These are phyloP conservation scores for Ustilago sp. DNA, from an alignment of 1,284 basidiomycete species.

Conservation along the genomic window DNA sequence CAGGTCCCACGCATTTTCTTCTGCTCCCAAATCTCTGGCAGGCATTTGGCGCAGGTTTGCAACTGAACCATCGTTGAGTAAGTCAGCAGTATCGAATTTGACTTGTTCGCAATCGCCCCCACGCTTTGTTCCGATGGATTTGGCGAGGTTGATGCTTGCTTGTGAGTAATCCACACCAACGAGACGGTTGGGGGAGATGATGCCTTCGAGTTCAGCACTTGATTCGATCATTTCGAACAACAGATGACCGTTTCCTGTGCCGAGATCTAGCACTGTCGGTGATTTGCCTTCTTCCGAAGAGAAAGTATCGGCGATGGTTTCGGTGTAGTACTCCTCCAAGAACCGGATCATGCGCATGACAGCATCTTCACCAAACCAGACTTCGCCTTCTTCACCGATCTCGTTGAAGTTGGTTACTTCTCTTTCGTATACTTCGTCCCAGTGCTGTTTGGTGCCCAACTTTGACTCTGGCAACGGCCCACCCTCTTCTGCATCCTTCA, in stretches of 20 bases:
- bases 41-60: slow-evolving; percentile 15
- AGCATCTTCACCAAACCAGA: slow-evolving; percentile 87
- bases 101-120: slow-evolving; percentile 58
- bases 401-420: slow-evolving; percentile 83
- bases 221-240: slow-evolving; percentile 76
- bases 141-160: slow-evolving; percentile 75
- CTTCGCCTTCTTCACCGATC: slow-evolving; percentile 86
- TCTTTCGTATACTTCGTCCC: slow-evolving; percentile 64
- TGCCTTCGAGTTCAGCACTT: slow-evolving; percentile 72
- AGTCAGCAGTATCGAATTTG: slow-evolving; percentile 65
- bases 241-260: slow-evolving; percentile 86
- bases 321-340: slow-evolving; percentile 43
- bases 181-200: slow-evolving; percentile 75
- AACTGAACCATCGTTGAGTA: slow-evolving; percentile 54
- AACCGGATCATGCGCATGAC: slow-evolving; percentile 79
- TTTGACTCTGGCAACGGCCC: slow-evolving; percentile 72
- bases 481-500: not conserved
- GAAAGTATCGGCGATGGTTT: slow-evolving; percentile 15
- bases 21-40: not conserved
- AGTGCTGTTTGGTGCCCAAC: slow-evolving; percentile 77
- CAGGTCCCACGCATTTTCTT: slow-evolving; percentile 62
- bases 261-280: slow-evolving; percentile 72
- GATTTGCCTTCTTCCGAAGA: slow-evolving; percentile 2
- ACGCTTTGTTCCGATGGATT: slow-evolving; percentile 55
- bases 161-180: slow-evolving; percentile 85